Conservation (phyloP, 805 yeast species). For the Suhomyces xylopsoci region DNA sequence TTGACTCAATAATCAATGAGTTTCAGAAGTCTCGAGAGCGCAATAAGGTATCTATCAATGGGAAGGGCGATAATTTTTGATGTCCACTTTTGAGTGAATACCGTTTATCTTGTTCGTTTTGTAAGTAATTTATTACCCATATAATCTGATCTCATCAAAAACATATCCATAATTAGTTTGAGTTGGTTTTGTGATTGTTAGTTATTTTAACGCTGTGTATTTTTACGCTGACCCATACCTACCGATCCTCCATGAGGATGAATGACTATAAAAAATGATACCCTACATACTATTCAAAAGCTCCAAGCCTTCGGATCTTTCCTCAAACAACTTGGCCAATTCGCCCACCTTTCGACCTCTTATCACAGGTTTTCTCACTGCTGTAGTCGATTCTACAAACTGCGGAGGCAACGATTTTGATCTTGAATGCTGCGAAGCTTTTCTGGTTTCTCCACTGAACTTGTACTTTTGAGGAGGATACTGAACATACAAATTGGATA, state of each 20-base stretch:
- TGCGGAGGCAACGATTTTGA: slow-evolving; percentile 10
- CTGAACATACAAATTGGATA: slow-evolving; percentile 26
- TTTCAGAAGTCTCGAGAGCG: too few species aligned
- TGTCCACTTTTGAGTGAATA: too few species aligned
- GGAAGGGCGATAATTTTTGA: too few species aligned
- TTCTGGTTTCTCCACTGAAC: slow-evolving; percentile 11
- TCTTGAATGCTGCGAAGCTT: slow-evolving; percentile 6
- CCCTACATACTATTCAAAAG: slow-evolving; percentile 25
- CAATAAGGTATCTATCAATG: too few species aligned
- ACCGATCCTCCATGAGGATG: not conserved
- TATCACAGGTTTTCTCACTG: slow-evolving; percentile 38
- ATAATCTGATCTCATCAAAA: not conserved
- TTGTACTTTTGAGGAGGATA: slow-evolving; percentile 39
- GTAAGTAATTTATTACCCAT: too few species aligned
- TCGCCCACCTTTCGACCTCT: slow-evolving; percentile 60
- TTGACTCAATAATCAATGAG: too few species aligned
- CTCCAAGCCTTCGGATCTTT: slow-evolving; percentile 45
- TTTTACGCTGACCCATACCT: not conserved
- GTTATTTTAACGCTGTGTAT: not conserved
- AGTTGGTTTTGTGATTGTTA: too few species aligned
- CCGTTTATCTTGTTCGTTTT: too few species aligned
- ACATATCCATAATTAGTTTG: not conserved
- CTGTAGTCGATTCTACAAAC: slow-evolving; percentile 1
- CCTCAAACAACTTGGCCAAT: slow-evolving; percentile 62
- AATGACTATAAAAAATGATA: not conserved